These are phyloP conservation scores for Clonostachys solani DNA, from an alignment of 2,329 filamentous ascomycete genomes.

Conservation along the genomic window DNA sequence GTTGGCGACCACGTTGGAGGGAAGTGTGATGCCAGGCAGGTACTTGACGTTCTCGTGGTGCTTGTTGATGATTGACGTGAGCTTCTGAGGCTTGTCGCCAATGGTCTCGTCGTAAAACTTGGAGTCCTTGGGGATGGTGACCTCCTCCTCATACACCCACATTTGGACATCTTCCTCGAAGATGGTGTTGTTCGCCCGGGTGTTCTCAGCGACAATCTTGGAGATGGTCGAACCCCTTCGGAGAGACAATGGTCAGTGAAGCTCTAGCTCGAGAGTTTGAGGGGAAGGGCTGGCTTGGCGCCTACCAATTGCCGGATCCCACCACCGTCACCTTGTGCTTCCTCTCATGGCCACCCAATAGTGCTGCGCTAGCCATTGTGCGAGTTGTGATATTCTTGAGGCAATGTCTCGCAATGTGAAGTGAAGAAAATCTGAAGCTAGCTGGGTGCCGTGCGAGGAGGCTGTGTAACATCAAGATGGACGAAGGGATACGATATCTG, in stretches of 20 bases:
- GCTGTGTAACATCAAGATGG: constrained; percentile 1
- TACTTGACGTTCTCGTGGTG: constrained; percentile 98
- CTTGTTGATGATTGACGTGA: constrained; percentile 86
- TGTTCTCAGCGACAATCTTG: constrained; percentile 95
- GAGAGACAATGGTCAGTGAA: background rate
- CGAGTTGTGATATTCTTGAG: constrained; percentile 3
- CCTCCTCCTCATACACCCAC: constrained; percentile 98
- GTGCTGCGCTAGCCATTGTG: constrained; percentile 23
- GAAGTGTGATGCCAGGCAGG: constrained; percentile 81
- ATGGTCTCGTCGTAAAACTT: constrained; percentile 65
- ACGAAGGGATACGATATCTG: background rate
- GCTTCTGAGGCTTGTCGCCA: constrained; percentile 70
- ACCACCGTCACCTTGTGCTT: constrained; percentile 93
- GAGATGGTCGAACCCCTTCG: constrained; percentile 94
- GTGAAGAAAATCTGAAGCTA: background rate
- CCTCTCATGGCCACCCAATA: constrained; percentile 49
- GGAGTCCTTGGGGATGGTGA: constrained; percentile 67
- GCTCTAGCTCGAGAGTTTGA: background rate
- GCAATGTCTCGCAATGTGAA: background rate
- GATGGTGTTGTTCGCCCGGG: constrained; percentile 67
- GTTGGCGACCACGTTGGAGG: constrained; percentile 79
- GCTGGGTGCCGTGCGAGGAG: background rate
- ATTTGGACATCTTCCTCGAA: constrained; percentile 92
- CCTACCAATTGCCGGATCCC: constrained; percentile 93
- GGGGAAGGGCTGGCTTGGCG: background rate